Evolutionary conservation across 1,284 basidiomycete species (phyloP).

Genomic region (Cerrena zonata): DNA sequence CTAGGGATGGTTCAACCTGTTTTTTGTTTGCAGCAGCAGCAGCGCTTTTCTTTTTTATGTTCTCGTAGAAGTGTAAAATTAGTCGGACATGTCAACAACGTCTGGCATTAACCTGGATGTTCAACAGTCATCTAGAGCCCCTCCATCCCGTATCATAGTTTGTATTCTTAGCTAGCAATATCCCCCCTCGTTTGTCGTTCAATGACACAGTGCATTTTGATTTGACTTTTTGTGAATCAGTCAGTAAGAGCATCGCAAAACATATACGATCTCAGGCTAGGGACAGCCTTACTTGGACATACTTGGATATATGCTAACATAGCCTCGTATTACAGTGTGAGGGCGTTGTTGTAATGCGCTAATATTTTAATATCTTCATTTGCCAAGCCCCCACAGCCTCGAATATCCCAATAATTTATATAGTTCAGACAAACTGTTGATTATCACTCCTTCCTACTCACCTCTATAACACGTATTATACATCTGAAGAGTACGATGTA

Average conservation of each 20-base stretch:
- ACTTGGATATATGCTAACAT: neutral
- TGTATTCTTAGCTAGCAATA: constrained; percentile 5
- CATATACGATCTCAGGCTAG: neutral
- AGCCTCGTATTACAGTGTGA: neutral
- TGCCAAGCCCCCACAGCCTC: no score
- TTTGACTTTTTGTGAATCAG: neutral
- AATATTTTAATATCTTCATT: no score
- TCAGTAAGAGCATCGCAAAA: neutral
- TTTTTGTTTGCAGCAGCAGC: neutral
- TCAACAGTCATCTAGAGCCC: constrained; percentile 4
- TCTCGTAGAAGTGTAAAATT: constrained; percentile 29
- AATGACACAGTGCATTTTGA: neutral
- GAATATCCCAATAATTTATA: no score
- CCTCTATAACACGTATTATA: no score
- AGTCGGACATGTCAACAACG: constrained; percentile 42
- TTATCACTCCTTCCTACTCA: no score
- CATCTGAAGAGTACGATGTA: no score
- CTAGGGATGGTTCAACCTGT: constrained; percentile 1
- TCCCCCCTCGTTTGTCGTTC: neutral
- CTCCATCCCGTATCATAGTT: neutral
- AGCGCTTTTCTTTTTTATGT: neutral
- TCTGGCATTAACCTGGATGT: constrained; percentile 19
- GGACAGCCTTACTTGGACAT: neutral
- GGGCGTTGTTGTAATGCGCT: no score
- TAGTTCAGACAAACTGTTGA: no score